These are phyloP conservation scores for Yamadazyma sp. DNA, from an alignment of 805 yeast genomes.

Conservation along the genomic window DNA sequence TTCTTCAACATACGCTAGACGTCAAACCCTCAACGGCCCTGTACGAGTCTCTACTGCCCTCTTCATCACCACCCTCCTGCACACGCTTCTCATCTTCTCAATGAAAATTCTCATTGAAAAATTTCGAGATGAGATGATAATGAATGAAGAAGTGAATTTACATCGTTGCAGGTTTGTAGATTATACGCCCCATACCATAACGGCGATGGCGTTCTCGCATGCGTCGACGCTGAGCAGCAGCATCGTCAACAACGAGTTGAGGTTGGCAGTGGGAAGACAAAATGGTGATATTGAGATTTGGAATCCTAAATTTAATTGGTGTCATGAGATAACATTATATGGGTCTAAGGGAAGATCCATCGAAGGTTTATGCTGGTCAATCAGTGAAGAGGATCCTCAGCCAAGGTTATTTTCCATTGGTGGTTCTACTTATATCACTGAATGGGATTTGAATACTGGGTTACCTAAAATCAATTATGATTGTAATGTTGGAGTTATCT, in stretches of 20 bases:
- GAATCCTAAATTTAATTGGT: constrained; percentile 84
- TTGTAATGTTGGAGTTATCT: constrained; percentile 89
- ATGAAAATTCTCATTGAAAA: constrained; percentile 5
- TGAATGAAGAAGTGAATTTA: constrained; percentile 51
- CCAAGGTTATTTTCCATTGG: constrained; percentile 88
- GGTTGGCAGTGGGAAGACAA: constrained; percentile 88
- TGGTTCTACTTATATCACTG: constrained; percentile 86
- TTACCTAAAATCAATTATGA: constrained; percentile 73
- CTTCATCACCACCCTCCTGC: too few species aligned
- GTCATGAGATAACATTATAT: constrained; percentile 63
- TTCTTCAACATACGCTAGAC: too few species aligned
- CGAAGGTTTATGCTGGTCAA: constrained; percentile 86
- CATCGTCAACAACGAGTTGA: constrained; percentile 46
- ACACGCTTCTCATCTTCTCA: too few species aligned
- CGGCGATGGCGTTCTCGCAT: constrained; percentile 77
- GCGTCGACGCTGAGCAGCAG: constrained; percentile 36
- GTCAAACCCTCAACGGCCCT: too few species aligned
- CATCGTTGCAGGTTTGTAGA: constrained; percentile 94
- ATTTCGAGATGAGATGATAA: constrained; percentile 14
- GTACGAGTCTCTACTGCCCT: too few species aligned
- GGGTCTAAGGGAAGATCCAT: constrained; percentile 84
- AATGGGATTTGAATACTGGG: constrained; percentile 83
- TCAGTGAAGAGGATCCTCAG: constrained; percentile 49
- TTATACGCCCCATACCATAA: constrained; percentile 78
- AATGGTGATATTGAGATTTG: constrained; percentile 96